Base-by-base conservation (phyloP, 768 basidiomycete genomes). In the Calvatia gigantea region DNA sequence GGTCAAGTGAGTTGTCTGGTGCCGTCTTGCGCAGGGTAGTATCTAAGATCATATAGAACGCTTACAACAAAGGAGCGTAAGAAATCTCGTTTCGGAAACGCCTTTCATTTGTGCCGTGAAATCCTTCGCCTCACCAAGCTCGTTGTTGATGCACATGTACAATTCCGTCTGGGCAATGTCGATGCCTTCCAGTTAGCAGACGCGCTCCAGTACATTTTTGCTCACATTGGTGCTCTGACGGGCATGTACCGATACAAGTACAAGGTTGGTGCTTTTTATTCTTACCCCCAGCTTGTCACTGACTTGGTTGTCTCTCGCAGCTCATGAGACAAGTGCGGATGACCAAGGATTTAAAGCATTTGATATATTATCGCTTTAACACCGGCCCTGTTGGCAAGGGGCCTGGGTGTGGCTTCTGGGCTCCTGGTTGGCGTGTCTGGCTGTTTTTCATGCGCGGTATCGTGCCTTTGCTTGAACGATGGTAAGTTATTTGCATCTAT, bases 171-270 rank as follows among this genome's bases (percentile, higher is more conserved):
- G 33, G 97, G 97, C 45, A 98, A 98, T 61, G 93, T 98, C 28
- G 97, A 99, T 64, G 97, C 95, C 1, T 99, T 99, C 83, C 97
- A 99, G 70, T 85, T 99, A 46, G 97, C 97, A 15, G 97, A 99
- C 61, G 97, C 97, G 0, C 77, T 99, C 21, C 97, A 99, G 69
- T 99, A 98, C 70, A 96, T 94, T 65, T 98, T 98, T 64, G 89
- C 83, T 1, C 97, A 99, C 66, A 93, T 99, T 55, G 97, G 97
- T 66, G 96, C 97, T 25, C 75, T 99, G 62, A 99, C 97, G 3
- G 97, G 97, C 63, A 99, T 99, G 97, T 99, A 99, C 74, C 87
- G 96, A 27, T 98, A 98, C 79, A 98, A 98, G 78, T 99, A 99
- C 79, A 98, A 98, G 84, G 88, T 87, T 57, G 8, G 78, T 19